These are phyloP conservation scores for Picea abies DNA, from an alignment of 83 land plant species.

Conservation along the genomic window DNA sequence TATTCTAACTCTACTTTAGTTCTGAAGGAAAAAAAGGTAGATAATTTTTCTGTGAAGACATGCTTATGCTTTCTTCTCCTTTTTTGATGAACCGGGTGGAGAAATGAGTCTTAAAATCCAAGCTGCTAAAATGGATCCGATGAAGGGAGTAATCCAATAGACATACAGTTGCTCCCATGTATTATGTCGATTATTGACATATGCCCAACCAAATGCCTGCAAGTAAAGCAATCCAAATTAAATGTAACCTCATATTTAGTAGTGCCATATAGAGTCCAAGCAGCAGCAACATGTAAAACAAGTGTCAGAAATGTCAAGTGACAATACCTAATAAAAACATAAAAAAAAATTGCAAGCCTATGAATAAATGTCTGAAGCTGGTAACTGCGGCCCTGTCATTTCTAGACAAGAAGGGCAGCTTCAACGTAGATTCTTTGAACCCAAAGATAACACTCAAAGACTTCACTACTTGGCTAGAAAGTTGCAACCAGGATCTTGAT, in stretches of 20 bases:
- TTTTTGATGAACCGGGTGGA: slow-evolving; percentile 22
- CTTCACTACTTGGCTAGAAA: no score
- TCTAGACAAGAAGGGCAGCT: neutral
- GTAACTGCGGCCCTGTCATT: neutral
- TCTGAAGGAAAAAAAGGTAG: neutral
- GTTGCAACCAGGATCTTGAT: neutral
- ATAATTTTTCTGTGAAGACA: neutral
- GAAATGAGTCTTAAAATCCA: slow-evolving; percentile 49
- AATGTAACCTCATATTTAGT: neutral
- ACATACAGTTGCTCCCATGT: slow-evolving; percentile 82
- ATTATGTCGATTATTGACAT: slow-evolving; percentile 52
- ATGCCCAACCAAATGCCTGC: slow-evolving; percentile 92
- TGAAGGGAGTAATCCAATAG: slow-evolving; percentile 81
- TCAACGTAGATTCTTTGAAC: neutral
- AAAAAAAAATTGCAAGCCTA: neutral
- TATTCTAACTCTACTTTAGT: neutral
- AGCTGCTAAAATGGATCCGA: slow-evolving; percentile 67
- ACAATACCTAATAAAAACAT: neutral
- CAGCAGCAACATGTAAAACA: neutral
- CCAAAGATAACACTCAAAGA: neutral
- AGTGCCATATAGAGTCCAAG: neutral
- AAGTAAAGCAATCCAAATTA: slow-evolving; percentile 16
- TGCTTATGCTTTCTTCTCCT: slow-evolving; percentile 36
- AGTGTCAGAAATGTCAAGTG: neutral
- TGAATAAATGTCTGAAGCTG: neutral